Evolutionary conservation across 768 basidiomycete genomes (phyloP), one percentile per base, ranked within the genome.

Genomic region (Rhizopogon vesiculosus): DNA sequence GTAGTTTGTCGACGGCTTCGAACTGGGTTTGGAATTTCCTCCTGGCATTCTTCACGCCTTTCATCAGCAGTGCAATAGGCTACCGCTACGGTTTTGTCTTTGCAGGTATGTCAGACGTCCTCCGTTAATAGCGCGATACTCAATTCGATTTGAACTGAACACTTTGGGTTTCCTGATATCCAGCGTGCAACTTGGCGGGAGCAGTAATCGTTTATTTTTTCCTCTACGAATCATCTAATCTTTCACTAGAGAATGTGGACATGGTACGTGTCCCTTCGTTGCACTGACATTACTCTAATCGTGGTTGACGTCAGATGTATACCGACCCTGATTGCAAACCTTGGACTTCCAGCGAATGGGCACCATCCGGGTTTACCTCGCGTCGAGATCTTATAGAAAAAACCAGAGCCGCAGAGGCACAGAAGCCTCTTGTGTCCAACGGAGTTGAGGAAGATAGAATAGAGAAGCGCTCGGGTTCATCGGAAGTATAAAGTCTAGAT

Each of bases 21-120:
- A 88, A 86, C 67, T 88, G 86, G 78, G 81, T 79, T 3, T 87
- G 80, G 81, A 85, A 86, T 65, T 86, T 87, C 74, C 72, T 87
- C 39, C 71, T 88, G 53, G 86, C 84, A 0, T 89, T 89, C 78
- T 87, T 87, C 73, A 89, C 87, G n/a, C 86, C 87, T 0, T 86
- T 87, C 69, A 89, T 89, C 64, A 74, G 73, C 3, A 65, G 57
- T 18, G 72, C 76, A 12, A 89, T 89, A 62, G 46, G 66, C 8
- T 89, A 80, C 70, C 68, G 74, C 38, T 89, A 85, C 67, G 87
- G 88, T 4, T 90, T 82, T 66, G 75, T 89, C 40, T 89, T 90
- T 65, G 86, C 85, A 12, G 79, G 82, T 73, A 66, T 56, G 25
- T 25, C 25, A 25, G 73, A 61, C 12, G 2, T 43, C 8, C 46